These are phyloP conservation scores for Alternaria arborescens DNA, from an alignment of 2,329 filamentous ascomycete species.

Conservation along the genomic window DNA sequence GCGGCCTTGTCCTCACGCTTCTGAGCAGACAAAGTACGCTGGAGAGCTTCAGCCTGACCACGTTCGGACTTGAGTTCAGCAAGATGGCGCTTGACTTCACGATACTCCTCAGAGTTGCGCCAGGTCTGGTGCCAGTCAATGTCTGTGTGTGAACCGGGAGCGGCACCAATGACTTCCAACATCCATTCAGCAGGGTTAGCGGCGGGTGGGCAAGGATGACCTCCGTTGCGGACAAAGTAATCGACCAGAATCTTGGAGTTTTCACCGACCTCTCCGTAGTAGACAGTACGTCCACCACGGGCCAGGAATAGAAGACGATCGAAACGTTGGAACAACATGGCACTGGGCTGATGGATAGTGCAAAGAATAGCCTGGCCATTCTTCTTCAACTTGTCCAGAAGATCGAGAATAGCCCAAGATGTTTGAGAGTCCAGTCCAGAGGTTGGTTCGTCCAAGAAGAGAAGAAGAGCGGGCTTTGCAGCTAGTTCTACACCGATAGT, in stretches of 20 bases:
- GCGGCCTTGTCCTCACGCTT: conserved; percentile 60
- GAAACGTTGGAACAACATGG: conserved; percentile 92
- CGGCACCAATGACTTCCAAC: conserved; percentile 66
- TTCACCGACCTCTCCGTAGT: conserved; percentile 81
- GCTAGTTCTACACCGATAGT: conserved; percentile 97
- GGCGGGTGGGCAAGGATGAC: conserved; percentile 68
- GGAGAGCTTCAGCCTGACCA: conserved; percentile 38
- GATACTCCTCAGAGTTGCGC: conserved; percentile 59
- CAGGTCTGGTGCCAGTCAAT: conserved; percentile 62
- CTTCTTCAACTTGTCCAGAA: conserved; percentile 88
- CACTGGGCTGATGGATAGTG: conserved; percentile 96
- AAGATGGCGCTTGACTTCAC: conserved; percentile 57
- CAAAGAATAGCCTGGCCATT: conserved; percentile 87
- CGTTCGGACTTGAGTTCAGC: conserved; percentile 55
- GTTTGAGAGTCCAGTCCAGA: conserved; percentile 94
- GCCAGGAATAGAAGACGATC: conserved; percentile 81
- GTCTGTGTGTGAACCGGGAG: conserved; percentile 58
- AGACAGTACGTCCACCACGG: conserved; percentile 78
- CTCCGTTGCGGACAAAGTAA: conserved; percentile 81
- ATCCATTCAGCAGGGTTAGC: conserved; percentile 88
- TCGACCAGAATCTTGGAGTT: conserved; percentile 72
- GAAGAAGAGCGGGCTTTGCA: conserved; percentile 85
- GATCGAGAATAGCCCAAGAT: conserved; percentile 88
- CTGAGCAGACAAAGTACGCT: conserved; percentile 52
- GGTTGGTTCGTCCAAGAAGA: conserved; percentile 95